Conservation (phyloP, 495 filamentous ascomycete genomes). For the Neurospora intermedia region DNA sequence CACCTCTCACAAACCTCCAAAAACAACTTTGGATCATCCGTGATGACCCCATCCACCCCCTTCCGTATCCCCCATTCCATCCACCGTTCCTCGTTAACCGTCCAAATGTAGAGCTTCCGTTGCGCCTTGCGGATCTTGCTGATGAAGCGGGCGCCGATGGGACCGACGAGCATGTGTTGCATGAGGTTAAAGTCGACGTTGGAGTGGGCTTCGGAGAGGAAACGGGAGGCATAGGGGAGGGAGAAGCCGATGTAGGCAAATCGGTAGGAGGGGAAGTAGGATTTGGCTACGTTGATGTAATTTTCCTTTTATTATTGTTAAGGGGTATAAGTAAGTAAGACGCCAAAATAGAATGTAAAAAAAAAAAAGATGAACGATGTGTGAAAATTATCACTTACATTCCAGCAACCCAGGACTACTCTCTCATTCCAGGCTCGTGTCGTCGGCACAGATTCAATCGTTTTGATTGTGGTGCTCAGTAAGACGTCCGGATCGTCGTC, state of each 20-base stretch:
- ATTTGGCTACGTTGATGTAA: conserved; percentile 48
- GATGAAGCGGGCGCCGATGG: conserved; percentile 51
- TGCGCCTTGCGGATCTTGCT: conserved; percentile 41
- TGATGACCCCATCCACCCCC: conserved; percentile 43
- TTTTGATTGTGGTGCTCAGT: conserved; percentile 51
- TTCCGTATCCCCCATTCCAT: conserved; percentile 61
- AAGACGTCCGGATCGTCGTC: conserved; percentile 62
- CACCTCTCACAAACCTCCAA: conserved; percentile 30
- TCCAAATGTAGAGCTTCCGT: conserved; percentile 67
- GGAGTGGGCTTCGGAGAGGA: conserved; percentile 41
- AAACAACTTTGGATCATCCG: conserved; percentile 44
- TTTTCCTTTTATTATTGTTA: conserved; percentile 33
- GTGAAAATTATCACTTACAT: conserved; percentile 31
- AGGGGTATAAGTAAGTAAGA: conserved; percentile 1
- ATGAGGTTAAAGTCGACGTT: conserved; percentile 67
- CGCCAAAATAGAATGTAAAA: too few relatives aligned
- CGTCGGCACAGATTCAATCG: conserved; percentile 43
- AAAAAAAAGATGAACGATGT: not conserved
- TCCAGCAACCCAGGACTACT: conserved; percentile 73
- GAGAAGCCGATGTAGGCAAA: conserved; percentile 67
- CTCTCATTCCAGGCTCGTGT: conserved; percentile 55
- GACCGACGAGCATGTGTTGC: conserved; percentile 52
- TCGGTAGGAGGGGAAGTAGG: conserved; percentile 56
- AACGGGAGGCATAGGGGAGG: conserved; percentile 54
- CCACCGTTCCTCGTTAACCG: conserved; percentile 60